phyloP scores from a whole-genome alignment of 371 early-diverging fungal genomes.

The Amoeboaphelidium protococcarum region DNA sequence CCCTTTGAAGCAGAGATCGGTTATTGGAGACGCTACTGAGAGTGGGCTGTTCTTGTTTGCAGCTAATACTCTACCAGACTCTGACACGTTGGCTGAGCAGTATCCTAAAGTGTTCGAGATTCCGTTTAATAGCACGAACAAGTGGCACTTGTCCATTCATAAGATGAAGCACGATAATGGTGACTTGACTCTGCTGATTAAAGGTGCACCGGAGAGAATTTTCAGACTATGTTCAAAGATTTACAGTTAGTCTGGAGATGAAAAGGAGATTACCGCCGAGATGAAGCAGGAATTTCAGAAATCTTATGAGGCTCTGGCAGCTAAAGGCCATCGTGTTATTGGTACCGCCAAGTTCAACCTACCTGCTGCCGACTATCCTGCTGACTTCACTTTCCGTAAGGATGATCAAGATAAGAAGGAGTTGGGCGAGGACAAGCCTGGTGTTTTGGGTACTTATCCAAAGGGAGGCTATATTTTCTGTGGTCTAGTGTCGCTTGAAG shows the following conservation, averaged over 20 bases:
- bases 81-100: slow-evolving; percentile 25
- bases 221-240: slow-evolving; percentile 41
- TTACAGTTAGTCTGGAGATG: slow-evolving; percentile 15
- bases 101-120: slow-evolving; percentile 76
- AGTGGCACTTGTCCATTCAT: slow-evolving; percentile 76
- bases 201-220: slow-evolving; percentile 85
- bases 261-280: slow-evolving; percentile 24
- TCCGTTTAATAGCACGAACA: slow-evolving; percentile 83
- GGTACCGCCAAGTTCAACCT: slow-evolving; percentile 58
- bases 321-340: slow-evolving; percentile 74
- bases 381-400: slow-evolving; percentile 34
- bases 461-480: slow-evolving; percentile 36
- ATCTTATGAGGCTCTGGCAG: slow-evolving; percentile 55
- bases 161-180: slow-evolving; percentile 31
- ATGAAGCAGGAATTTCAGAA: slow-evolving; percentile 31
- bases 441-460: slow-evolving; percentile 17
- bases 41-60: slow-evolving; percentile 61
- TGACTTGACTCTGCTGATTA: slow-evolving; percentile 39
- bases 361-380: slow-evolving; percentile 32
- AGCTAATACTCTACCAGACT: slow-evolving; percentile 24
- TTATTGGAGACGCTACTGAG: slow-evolving; percentile 76
- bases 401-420: slow-evolving; percentile 20
- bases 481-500: slow-evolving; percentile 61
- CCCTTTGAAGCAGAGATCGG: slow-evolving; percentile 34
- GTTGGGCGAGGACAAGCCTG: slow-evolving; percentile 25